Conservation (phyloP, 768 basidiomycete species). For the Sporobolomyces phaffii region DNA sequence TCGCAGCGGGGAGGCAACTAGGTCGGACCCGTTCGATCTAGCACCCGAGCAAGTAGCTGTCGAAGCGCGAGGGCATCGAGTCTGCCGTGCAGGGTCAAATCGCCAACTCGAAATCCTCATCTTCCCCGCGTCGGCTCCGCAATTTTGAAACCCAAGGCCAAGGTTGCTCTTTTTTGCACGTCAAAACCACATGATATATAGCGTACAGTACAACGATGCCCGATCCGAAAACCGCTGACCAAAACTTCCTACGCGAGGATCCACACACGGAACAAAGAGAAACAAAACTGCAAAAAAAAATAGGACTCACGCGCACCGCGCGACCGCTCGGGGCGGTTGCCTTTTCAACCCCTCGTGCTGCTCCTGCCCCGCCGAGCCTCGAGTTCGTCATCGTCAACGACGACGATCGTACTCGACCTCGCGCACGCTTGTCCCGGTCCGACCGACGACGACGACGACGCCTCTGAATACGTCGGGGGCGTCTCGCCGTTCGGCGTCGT, state of each 20-base stretch:
- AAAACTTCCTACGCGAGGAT: background rate
- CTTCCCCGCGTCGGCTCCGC: too few relatives aligned
- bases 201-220: background rate
- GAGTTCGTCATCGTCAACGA: background rate
- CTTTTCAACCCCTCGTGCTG: background rate
- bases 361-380: conserved; percentile 15
- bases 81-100: too few relatives aligned
- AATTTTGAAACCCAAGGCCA: too few relatives aligned
- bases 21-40: too few relatives aligned
- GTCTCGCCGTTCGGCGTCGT: conserved; percentile 74
- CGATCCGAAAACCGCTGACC: background rate
- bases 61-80: background rate
- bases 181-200: too few relatives aligned
- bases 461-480: conserved; percentile 66
- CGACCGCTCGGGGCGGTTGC: too few relatives aligned
- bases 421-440: background rate
- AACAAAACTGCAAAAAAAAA: too few relatives aligned
- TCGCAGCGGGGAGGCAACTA: too few relatives aligned
- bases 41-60: background rate
- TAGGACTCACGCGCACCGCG: too few relatives aligned
- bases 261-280: background rate
- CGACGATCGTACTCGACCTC: background rate
- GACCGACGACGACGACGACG: too few relatives aligned
- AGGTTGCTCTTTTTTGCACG: too few relatives aligned
- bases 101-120: too few relatives aligned